Conservation (phyloP, 352 stramenopile genomes). For the Blastocystis sp. region DNA sequence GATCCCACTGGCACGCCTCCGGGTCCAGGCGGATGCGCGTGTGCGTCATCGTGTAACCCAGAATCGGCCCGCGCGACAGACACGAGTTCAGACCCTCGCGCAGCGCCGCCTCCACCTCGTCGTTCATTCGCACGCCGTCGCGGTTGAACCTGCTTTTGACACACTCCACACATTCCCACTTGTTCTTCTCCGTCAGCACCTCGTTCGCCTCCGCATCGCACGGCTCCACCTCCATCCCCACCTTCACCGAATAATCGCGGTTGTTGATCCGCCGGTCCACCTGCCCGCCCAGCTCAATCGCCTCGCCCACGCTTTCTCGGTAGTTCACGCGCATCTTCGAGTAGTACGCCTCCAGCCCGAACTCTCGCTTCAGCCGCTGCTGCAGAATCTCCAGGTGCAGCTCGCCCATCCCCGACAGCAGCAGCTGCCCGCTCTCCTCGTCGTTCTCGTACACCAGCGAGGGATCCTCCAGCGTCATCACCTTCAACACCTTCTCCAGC, state of each 20-base stretch:
- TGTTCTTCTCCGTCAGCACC: conserved; percentile 5
- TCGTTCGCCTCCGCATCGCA: conserved; percentile 28
- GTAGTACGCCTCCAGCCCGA: conserved; percentile 82
- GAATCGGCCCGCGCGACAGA: conserved; percentile 31
- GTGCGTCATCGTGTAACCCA: conserved; percentile 40
- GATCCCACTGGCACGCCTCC: conserved; percentile 73
- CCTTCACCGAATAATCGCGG: neutral
- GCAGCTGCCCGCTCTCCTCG: conserved; percentile 92
- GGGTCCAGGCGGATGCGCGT: conserved; percentile 75
- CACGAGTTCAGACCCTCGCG: conserved; percentile 18
- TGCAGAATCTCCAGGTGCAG: conserved; percentile 95
- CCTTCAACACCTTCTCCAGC: conserved; percentile 49
- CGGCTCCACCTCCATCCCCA: neutral
- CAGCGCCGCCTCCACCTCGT: neutral
- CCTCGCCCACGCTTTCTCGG: conserved; percentile 45
- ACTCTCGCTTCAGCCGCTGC: conserved; percentile 95
- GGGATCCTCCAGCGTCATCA: conserved; percentile 88
- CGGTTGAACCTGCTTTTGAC: neutral
- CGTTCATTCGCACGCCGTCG: neutral
- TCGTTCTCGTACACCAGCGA: conserved; percentile 87
- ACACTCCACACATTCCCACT: neutral
- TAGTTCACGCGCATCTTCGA: conserved; percentile 65
- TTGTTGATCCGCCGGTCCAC: neutral
- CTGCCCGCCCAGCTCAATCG: neutral
- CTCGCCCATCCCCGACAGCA: conserved; percentile 97